Percentiles rank a stretch among this genome's conserved stretches.
Evolutionary conservation across 345 rosid species (phyloP).

Genomic region (Acer campestre): DNA sequence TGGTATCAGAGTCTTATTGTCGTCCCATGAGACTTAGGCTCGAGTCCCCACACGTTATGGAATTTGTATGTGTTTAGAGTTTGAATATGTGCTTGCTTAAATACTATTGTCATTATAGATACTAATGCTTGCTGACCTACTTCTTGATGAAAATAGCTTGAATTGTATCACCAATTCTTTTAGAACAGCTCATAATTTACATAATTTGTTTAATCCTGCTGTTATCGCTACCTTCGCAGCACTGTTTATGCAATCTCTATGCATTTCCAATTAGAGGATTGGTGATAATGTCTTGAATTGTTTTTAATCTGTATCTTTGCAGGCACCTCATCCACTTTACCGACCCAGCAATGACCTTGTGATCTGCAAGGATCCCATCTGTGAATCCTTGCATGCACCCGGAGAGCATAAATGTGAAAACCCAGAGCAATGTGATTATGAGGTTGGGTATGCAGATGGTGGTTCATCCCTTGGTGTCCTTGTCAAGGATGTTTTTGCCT

Average conservation of each 20-base stretch:
- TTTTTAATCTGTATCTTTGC: slow-evolving; percentile 19
- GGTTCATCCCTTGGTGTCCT: slow-evolving; percentile 95
- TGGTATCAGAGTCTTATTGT: too few species aligned
- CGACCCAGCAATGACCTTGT: slow-evolving; percentile 70
- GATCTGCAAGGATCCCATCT: slow-evolving; percentile 68
- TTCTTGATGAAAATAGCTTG: background rate
- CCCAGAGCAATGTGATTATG: slow-evolving; percentile 84
- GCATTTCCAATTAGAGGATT: background rate
- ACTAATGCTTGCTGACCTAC: background rate
- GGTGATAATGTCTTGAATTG: background rate
- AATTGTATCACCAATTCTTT: too few species aligned
- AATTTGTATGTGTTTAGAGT: too few species aligned
- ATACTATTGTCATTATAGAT: background rate
- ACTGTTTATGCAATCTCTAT: background rate
- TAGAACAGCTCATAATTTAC: too few species aligned
- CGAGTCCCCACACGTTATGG: too few species aligned
- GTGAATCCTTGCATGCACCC: slow-evolving; percentile 65
- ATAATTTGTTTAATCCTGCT: too few species aligned
- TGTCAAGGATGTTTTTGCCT: slow-evolving; percentile 65
- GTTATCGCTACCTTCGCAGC: background rate
- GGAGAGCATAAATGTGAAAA: slow-evolving; percentile 52
- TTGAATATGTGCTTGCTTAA: too few species aligned
- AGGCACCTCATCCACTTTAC: slow-evolving; percentile 95
- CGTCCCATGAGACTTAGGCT: too few species aligned
- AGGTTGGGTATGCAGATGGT: slow-evolving; percentile 90